Evolutionary conservation across 139 green algal species (phyloP).

Genomic region (Chara braunii): DNA sequence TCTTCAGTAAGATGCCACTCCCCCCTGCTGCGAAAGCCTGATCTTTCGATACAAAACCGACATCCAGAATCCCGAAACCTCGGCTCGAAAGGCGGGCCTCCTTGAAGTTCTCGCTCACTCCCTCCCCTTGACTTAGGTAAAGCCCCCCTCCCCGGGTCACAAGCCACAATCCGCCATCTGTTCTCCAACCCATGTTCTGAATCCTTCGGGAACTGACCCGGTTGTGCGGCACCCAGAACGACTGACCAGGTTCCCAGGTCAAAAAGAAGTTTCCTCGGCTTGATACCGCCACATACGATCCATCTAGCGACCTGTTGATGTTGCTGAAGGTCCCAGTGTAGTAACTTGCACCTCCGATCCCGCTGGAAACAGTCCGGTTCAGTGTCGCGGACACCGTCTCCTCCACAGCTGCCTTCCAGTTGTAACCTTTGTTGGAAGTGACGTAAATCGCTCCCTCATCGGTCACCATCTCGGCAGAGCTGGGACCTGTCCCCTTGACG

Average conservation of each 20-base stretch:
- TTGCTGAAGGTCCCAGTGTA: conserved; percentile 95
- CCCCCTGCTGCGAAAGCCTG: conserved; percentile 82
- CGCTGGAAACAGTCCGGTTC: conserved; percentile 66
- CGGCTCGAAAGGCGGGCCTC: conserved; percentile 69
- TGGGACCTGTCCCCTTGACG: conserved; percentile 41
- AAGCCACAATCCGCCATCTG: conserved; percentile 78
- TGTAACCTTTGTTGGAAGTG: conserved; percentile 85
- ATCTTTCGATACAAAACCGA: conserved; percentile 53
- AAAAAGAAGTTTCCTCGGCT: conserved; percentile 98
- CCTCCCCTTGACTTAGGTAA: conserved; percentile 51
- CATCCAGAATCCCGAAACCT: conserved; percentile 94
- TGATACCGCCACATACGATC: conserved; percentile 88
- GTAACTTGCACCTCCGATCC: conserved; percentile 92
- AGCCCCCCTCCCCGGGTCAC: conserved; percentile 85
- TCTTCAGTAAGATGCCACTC: conserved; percentile 85
- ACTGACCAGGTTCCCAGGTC: conserved; percentile 86
- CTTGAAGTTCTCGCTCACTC: conserved; percentile 59
- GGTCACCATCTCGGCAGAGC: conserved; percentile 90
- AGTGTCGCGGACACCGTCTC: conserved; percentile 98
- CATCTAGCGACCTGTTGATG: conserved; percentile 61
- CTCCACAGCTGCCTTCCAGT: conserved; percentile 92
- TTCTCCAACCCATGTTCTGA: conserved; percentile 92
- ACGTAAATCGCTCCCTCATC: conserved; percentile 97
- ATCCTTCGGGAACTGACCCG: conserved; percentile 73
- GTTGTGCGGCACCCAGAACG: conserved; percentile 91